phyloP scores from a whole-genome alignment of 2,329 filamentous ascomycete genomes.

The Tolypocladium endophyticum region DNA sequence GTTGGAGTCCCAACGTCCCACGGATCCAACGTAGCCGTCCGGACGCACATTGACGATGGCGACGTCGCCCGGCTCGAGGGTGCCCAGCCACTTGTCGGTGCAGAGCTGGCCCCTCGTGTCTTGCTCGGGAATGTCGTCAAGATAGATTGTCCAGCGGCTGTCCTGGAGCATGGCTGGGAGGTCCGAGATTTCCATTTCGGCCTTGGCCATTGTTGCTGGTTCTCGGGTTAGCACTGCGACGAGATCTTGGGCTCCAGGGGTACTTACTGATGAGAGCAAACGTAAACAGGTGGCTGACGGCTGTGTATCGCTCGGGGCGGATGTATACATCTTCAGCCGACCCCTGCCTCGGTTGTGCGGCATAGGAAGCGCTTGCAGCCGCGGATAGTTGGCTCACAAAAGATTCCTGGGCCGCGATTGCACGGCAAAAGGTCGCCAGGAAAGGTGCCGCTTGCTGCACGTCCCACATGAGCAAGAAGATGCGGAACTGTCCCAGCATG shows the following conservation, averaged over 20 bases:
- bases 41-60: conserved; percentile 59
- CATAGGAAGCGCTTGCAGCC: conserved; percentile 52
- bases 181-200: conserved; percentile 53
- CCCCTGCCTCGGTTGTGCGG: conserved; percentile 42
- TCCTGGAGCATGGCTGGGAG: conserved; percentile 51
- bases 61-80: conserved; percentile 43
- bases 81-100: conserved; percentile 61
- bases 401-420: conserved; percentile 38
- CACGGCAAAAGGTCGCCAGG: conserved; percentile 46
- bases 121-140: conserved; percentile 52
- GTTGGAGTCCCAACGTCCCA: conserved; percentile 42
- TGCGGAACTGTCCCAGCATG: conserved; percentile 64
- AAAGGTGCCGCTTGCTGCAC: conserved; percentile 45
- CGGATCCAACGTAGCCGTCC: conserved; percentile 63
- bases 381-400: conserved; percentile 50
- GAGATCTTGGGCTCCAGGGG: not conserved
- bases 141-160: conserved; percentile 62
- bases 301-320: conserved; percentile 57
- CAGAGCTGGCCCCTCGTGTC: conserved; percentile 42
- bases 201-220: conserved; percentile 48
- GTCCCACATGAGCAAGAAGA: conserved; percentile 61
- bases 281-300: conserved; percentile 59
- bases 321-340: conserved; percentile 55
- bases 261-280: conserved; percentile 57
- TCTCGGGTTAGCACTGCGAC: conserved; percentile 6